Evolutionary conservation across 805 yeast species (phyloP), one percentile per base, ranked within the genome.

Genomic region (Lipomyces spencermartinsiae): DNA sequence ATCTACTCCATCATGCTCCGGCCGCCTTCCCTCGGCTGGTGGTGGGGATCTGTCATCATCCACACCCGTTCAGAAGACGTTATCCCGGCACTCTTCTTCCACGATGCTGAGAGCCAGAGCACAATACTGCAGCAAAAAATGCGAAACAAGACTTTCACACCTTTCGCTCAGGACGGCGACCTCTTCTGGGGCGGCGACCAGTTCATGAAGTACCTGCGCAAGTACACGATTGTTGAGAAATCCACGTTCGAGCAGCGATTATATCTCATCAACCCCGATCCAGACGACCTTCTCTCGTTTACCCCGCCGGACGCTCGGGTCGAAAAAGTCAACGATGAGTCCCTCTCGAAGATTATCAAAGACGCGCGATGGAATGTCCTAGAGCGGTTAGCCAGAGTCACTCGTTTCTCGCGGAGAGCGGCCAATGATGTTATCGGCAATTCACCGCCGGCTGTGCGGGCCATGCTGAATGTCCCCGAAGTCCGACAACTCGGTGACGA

Each of bases 101-200:
- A 95, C 78, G 99, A 95, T 76, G 90, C 91, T 64, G 93, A 91
- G 73, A 86, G 89, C 43, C 89, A 91, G 6, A 89, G 94, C 54
- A 92, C 97, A 0, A 80, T 84, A 61, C 79, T 84, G 68, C 89
- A 86, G 70, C 89, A 87, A 70, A 84, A 85, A 61, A 76, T 85
- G 63, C 84, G 88, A 63, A 86, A 85, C 72, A 86, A 86, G 74
- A 80, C 84, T 14, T 92, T 93, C 76, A 91, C 90, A 67, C 93
- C 97, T 0, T 93, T 92, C 76, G 85, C 85, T 16, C 61, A 70
- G n/a, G 66, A 65, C 37, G 72, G 73, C 33, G 83, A 82, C 29
- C 76, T 92, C 53, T 90, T 88, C 72, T 95, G 98, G 98, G 99
- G 99, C 25, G 99, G 98, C 1, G 86, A 84, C 56, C 90, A 91